A percentile compares a stretch with the other conserved stretches of the same genome.
Conservation (phyloP, 1,284 basidiomycete genomes). For the Apiotrichum gracile region DNA sequence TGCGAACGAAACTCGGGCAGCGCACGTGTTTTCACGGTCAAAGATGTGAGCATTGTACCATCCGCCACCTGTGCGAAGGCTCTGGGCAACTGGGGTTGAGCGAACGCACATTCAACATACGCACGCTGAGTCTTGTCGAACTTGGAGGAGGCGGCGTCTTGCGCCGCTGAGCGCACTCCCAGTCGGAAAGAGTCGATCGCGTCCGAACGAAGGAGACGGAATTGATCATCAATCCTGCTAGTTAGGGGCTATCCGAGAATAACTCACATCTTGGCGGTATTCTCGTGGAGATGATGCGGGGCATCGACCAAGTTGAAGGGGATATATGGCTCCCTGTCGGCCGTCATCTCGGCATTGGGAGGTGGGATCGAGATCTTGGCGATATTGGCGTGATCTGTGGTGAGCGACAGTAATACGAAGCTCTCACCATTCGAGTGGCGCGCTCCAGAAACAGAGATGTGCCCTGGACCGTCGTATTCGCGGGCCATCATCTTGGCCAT, state of each 20-base stretch:
- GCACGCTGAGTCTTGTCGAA: too few species aligned
- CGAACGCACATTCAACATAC: not conserved
- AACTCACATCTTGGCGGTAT: not conserved
- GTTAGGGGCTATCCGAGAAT: not conserved
- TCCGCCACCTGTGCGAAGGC: not conserved
- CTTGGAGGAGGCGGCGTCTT: constrained; percentile 44
- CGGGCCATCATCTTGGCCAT: constrained; percentile 5
- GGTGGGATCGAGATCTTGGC: constrained; percentile 57
- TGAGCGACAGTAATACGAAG: not conserved
- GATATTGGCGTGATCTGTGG: constrained; percentile 54
- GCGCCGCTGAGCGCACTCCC: constrained; percentile 51
- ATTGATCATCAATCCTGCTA: constrained; percentile 57
- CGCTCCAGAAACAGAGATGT: constrained; percentile 51
- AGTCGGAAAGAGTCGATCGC: constrained; percentile 48
- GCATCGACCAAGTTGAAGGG: constrained; percentile 57
- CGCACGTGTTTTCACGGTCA: constrained; percentile 2
- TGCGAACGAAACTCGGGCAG: constrained; percentile 4
- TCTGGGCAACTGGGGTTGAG: not conserved
- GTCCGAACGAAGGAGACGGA: constrained; percentile 63
- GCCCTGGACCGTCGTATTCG: constrained; percentile 57
- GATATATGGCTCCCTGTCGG: constrained; percentile 51
- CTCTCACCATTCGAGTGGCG: constrained; percentile 31
- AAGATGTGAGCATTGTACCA: not conserved
- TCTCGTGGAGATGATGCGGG: constrained; percentile 50
- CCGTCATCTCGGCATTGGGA: constrained; percentile 58